Percentiles rank a stretch among this genome's conserved stretches.
These are phyloP conservation scores for Candida taoyuanica DNA, from an alignment of 805 yeast species.

Conservation along the genomic window DNA sequence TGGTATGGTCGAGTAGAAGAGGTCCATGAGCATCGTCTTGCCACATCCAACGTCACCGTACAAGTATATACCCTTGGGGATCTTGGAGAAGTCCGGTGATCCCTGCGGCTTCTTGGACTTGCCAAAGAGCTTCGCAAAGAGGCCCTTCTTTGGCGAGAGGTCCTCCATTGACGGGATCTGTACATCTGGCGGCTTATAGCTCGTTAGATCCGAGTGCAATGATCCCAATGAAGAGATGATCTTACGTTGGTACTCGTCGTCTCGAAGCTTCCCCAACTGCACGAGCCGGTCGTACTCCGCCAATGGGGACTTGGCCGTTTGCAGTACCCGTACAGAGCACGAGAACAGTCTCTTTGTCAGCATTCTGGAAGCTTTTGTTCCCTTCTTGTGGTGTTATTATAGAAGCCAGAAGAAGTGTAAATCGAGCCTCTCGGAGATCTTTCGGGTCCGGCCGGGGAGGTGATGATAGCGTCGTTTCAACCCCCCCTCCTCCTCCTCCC, in stretches of 20 bases:
- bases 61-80: constrained; percentile 82
- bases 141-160: constrained; percentile 46
- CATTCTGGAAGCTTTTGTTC: not conserved
- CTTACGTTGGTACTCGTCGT: constrained; percentile 77
- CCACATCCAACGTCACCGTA: constrained; percentile 99
- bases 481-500: too few relatives aligned
- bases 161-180: constrained; percentile 46
- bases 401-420: too few relatives aligned
- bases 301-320: constrained; percentile 37
- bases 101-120: not conserved
- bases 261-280: constrained; percentile 46
- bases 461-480: too few relatives aligned
- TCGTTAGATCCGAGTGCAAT: constrained; percentile 49
- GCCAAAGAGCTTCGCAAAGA: constrained; percentile 28
- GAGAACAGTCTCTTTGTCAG: constrained; percentile 7
- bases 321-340: constrained; percentile 6
- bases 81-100: constrained; percentile 29
- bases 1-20: constrained; percentile 85
- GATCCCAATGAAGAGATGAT: constrained; percentile 58
- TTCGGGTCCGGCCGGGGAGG: too few relatives aligned
- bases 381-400: too few relatives aligned
- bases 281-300: constrained; percentile 48
- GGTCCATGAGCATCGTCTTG: constrained; percentile 96
- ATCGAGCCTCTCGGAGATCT: too few relatives aligned
- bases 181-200: constrained; percentile 61